Evolutionary conservation across 2,329 filamentous ascomycete species (phyloP).

Genomic region (Aureobasidium sp.): DNA sequence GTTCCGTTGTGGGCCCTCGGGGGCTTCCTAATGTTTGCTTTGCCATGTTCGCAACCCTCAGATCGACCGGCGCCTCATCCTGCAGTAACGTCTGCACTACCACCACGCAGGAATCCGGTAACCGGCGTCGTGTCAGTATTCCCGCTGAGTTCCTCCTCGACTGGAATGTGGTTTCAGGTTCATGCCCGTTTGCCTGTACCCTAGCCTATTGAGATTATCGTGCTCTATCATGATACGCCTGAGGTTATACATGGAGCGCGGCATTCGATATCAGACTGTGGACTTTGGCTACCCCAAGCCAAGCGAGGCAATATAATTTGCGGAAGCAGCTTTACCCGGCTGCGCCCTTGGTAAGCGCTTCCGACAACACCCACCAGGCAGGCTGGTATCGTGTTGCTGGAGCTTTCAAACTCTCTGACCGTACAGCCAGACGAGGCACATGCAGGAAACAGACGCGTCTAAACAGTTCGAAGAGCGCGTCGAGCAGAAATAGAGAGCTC

Average conservation of each 20-base stretch:
- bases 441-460: conserved; percentile 2
- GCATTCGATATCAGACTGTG: background rate
- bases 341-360: background rate
- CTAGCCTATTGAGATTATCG: background rate
- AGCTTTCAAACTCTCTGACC: background rate
- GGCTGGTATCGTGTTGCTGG: background rate
- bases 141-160: background rate
- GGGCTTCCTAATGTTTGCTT: conserved; percentile 9
- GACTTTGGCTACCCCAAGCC: background rate
- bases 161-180: conserved; percentile 10
- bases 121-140: conserved; percentile 6
- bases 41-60: conserved; percentile 4
- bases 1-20: conserved; percentile 8
- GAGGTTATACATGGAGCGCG: background rate
- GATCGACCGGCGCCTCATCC: conserved; percentile 4
- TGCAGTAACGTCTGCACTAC: conserved; percentile 11
- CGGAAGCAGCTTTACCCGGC: conserved; percentile 6
- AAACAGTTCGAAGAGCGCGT: background rate
- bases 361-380: background rate
- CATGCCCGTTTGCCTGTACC: background rate
- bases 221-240: background rate
- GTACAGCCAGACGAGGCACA: conserved; percentile 1
- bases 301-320: conserved; percentile 1
- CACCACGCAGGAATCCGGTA: conserved; percentile 11
- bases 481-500: background rate